These are phyloP conservation scores for Pleodorina starrii DNA, from an alignment of 139 green algal species.

Conservation along the genomic window DNA sequence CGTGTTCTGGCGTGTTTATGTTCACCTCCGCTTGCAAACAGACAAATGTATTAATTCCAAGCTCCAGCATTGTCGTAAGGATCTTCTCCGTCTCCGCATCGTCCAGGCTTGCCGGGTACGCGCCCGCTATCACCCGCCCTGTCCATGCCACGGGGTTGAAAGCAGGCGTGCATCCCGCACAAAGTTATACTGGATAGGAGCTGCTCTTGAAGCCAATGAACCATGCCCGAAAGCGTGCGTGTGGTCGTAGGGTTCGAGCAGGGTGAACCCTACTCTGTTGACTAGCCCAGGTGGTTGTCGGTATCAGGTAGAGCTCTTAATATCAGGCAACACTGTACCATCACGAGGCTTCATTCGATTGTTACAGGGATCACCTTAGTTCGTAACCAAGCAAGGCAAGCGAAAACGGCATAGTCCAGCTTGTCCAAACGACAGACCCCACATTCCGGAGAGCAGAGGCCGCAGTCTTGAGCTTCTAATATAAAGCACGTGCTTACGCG, in stretches of 20 bases:
- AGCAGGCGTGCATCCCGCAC: too few relatives aligned
- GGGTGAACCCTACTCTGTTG: not conserved
- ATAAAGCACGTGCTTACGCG: not conserved
- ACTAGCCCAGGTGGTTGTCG: conserved; percentile 6
- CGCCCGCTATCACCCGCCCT: conserved; percentile 67
- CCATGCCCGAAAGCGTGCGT: too few relatives aligned
- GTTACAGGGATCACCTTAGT: not conserved
- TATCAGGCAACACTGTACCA: not conserved
- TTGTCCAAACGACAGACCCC: conserved; percentile 20
- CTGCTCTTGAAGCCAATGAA: too few relatives aligned
- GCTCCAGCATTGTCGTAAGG: conserved; percentile 79
- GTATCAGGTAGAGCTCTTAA: not conserved
- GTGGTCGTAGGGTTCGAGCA: too few relatives aligned
- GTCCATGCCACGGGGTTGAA: not conserved
- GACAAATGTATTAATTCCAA: conserved; percentile 88
- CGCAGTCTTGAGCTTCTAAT: not conserved
- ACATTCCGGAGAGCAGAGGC: not conserved
- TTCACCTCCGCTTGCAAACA: conserved; percentile 89
- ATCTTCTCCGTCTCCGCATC: conserved; percentile 83
- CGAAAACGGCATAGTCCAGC: not conserved
- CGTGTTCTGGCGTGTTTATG: conserved; percentile 77
- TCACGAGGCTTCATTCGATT: not conserved
- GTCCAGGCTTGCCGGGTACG: conserved; percentile 78
- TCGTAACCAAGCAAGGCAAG: not conserved
- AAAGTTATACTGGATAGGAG: too few relatives aligned